These are phyloP conservation scores for Annulohypoxylon maeteangense DNA, from an alignment of 495 filamentous ascomycete genomes.

Conservation along the genomic window DNA sequence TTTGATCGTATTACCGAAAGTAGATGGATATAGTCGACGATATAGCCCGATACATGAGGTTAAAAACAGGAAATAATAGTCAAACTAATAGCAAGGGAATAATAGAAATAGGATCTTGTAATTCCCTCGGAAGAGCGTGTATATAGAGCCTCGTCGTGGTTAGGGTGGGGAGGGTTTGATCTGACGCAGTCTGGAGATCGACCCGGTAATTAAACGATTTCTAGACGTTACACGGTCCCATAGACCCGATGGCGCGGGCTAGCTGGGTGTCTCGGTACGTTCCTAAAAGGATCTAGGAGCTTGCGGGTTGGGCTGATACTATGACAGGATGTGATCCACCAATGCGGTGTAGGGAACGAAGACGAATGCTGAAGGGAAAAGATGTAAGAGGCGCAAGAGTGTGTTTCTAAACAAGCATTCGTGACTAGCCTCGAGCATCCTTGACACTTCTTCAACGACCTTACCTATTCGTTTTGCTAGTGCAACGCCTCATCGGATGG, in stretches of 20 bases:
- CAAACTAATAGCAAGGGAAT: background rate
- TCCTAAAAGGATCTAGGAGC: slow-evolving; percentile 20
- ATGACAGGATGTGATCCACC: slow-evolving; percentile 24
- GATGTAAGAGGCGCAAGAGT: slow-evolving; percentile 34
- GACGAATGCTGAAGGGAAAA: slow-evolving; percentile 18
- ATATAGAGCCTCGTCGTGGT: slow-evolving; percentile 29
- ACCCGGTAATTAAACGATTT: slow-evolving; percentile 39
- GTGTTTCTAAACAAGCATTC: slow-evolving; percentile 10
- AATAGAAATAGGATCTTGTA: background rate
- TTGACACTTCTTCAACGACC: slow-evolving; percentile 16
- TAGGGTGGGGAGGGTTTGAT: slow-evolving; percentile 29
- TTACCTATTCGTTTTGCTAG: slow-evolving; percentile 15
- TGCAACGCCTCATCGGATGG: slow-evolving; percentile 23
- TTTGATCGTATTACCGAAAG: background rate
- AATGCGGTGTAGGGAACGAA: slow-evolving; percentile 21
- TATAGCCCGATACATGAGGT: background rate
- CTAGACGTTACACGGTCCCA: slow-evolving; percentile 23
- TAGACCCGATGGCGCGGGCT: slow-evolving; percentile 39
- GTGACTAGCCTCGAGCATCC: slow-evolving; percentile 24
- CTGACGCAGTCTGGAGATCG: slow-evolving; percentile 30
- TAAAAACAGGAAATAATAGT: background rate
- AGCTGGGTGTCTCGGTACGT: slow-evolving; percentile 24
- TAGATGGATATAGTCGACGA: background rate
- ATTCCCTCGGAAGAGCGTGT: background rate
- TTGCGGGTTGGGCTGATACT: slow-evolving; percentile 15